phyloP scores from a whole-genome alignment of 2,329 filamentous ascomycete genomes.

The Aspergillus alliaceus region DNA sequence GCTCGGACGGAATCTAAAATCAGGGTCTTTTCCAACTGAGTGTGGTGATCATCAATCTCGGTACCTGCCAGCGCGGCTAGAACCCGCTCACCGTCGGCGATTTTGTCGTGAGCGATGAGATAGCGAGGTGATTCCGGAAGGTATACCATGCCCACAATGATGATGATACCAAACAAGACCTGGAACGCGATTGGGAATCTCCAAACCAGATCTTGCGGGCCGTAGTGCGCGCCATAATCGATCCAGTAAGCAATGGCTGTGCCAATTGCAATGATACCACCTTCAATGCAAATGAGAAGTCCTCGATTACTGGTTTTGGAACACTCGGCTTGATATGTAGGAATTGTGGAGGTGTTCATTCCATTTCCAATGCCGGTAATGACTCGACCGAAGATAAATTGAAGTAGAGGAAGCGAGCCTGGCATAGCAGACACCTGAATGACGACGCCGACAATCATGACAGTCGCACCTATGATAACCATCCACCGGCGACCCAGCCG shows the following conservation, averaged over 20 bases:
- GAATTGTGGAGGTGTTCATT: slow-evolving; percentile 21
- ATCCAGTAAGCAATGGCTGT: slow-evolving; percentile 21
- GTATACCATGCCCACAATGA: slow-evolving; percentile 16
- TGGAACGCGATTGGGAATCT: slow-evolving; percentile 21
- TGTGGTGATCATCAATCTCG: slow-evolving; percentile 10
- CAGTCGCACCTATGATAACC: slow-evolving; percentile 13
- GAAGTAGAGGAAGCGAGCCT: slow-evolving; percentile 12
- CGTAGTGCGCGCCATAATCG: slow-evolving; percentile 16
- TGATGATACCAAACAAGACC: slow-evolving; percentile 16
- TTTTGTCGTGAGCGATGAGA: slow-evolving; percentile 16
- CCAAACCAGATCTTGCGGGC: slow-evolving; percentile 14
- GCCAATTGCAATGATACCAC: slow-evolving; percentile 17
- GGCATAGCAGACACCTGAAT: slow-evolving; percentile 18
- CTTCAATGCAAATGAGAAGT: slow-evolving; percentile 20
- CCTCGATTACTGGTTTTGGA: slow-evolving; percentile 19
- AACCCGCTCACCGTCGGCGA: slow-evolving; percentile 14
- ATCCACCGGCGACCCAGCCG: slow-evolving; percentile 14
- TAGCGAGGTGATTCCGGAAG: slow-evolving; percentile 20
- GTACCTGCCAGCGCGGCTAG: slow-evolving; percentile 10
- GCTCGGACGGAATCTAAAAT: slow-evolving; percentile 13
- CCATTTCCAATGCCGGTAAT: slow-evolving; percentile 21
- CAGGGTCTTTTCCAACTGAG: slow-evolving; percentile 13
- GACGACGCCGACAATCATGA: slow-evolving; percentile 19
- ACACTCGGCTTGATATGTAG: slow-evolving; percentile 21
- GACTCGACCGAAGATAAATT: slow-evolving; percentile 21